Conservation (phyloP, 148 eudicot genomes). For the Dianthus caryophyllus region DNA sequence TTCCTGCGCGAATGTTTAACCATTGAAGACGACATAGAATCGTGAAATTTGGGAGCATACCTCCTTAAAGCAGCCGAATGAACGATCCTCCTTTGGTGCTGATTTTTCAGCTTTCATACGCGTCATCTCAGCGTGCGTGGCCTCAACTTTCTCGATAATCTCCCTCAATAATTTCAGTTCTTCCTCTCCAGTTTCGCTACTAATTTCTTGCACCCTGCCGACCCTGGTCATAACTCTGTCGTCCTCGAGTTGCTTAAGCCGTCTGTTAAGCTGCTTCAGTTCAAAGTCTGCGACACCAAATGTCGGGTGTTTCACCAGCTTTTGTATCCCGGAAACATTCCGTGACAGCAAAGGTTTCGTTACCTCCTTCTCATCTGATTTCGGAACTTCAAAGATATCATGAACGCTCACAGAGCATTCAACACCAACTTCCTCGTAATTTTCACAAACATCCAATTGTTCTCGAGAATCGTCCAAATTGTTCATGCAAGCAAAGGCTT, state of each 20-base stretch:
- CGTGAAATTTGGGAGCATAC: conserved; percentile 29
- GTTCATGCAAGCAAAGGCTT: conserved; percentile 34
- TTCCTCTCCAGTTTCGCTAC: conserved; percentile 33
- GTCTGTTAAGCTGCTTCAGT: conserved; percentile 38
- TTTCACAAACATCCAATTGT: conserved; percentile 13
- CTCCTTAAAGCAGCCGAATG: conserved; percentile 52
- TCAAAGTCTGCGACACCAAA: conserved; percentile 37
- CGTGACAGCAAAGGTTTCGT: conserved; percentile 26
- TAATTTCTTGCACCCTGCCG: conserved; percentile 24
- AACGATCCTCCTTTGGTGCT: conserved; percentile 26
- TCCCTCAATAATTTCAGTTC: conserved; percentile 52
- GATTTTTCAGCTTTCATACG: conserved; percentile 37
- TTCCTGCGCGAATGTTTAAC: too few relatives aligned
- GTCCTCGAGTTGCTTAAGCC: conserved; percentile 54
- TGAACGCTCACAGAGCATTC: conserved; percentile 33
- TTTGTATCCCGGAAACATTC: conserved; percentile 23
- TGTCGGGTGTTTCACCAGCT: conserved; percentile 30
- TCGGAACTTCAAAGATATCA: conserved; percentile 87
- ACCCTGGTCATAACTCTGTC: conserved; percentile 31
- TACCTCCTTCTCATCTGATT: conserved; percentile 17
- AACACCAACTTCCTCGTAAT: conserved; percentile 25
- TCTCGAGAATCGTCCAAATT: conserved; percentile 6
- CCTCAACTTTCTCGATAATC: conserved; percentile 56
- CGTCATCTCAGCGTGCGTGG: conserved; percentile 54
- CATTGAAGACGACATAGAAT: neutral